Percentiles rank a stretch among this genome's conserved stretches.
phyloP scores from a whole-genome alignment of 306 rosid genomes.

The Albizia julibrissin region DNA sequence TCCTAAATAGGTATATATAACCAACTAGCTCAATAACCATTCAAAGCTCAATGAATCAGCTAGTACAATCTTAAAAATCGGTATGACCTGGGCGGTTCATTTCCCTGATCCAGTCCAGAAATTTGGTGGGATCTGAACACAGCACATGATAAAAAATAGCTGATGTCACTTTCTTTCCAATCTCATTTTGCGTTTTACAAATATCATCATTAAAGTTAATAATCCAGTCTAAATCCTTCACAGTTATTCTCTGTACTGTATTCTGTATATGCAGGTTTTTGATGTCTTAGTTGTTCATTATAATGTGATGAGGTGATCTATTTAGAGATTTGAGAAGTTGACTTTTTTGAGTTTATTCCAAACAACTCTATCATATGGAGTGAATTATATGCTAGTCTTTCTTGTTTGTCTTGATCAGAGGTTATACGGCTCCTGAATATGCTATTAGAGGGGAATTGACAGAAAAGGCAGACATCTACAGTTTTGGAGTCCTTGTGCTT shows the following conservation, averaged over 20 bases:
- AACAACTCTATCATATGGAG: not conserved
- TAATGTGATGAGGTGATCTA: not conserved
- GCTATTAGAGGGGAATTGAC: conserved; percentile 90
- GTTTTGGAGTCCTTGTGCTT: conserved; percentile 92
- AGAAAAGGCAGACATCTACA: conserved; percentile 87
- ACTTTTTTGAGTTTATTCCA: conserved; percentile 11
- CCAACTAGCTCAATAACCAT: not conserved
- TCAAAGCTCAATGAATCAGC: not conserved
- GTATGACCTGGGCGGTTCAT: not conserved
- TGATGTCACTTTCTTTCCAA: not conserved
- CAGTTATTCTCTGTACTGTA: not conserved
- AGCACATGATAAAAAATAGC: not conserved
- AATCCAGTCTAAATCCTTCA: not conserved
- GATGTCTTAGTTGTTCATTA: not conserved
- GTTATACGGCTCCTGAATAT: conserved; percentile 93
- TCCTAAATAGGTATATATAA: not conserved
- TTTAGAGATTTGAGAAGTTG: conserved; percentile 8
- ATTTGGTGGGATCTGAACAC: not conserved
- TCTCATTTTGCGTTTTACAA: not conserved
- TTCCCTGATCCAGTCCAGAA: not conserved
- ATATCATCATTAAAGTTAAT: not conserved
- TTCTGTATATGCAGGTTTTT: not conserved
- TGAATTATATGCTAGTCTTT: conserved; percentile 1
- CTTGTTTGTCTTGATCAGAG: conserved; percentile 48
- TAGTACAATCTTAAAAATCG: not conserved